Evolutionary conservation across 257 asterid genomes (phyloP), one percentile per base, ranked within the genome.

Genomic region (Solanum arcanum): DNA sequence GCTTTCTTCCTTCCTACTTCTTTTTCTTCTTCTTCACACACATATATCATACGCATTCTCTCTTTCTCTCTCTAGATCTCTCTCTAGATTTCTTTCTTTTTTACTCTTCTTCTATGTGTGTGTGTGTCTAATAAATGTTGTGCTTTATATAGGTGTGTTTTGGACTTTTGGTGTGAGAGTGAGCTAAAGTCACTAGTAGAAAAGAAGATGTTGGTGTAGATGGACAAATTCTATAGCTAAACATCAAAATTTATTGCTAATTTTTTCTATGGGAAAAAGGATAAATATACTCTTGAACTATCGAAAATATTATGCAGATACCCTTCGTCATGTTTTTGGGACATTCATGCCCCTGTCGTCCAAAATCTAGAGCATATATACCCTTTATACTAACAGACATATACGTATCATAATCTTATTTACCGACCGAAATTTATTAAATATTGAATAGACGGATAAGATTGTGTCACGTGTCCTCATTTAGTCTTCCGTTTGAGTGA

Each of bases 11-110:
- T 39, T 31, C 68, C 87, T 13, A 90, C 21, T 70, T 89, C 92
- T 64, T 25, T 90, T 83, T 90, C 92, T 78, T 89, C 75, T 84
- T 89, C 92, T 66, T 87, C 90, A 76, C 92, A 90, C 78, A 87
- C 85, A 46, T 83, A 87, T 52, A 87, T 29, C 60, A 89, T 81
- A 13, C 88, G 77, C 91, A 90, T 90, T 87, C 49, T 83, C 33
- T 83, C n/a, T 2, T 25, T 33, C 66, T 86, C 21, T 33, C 37
- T 27, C 31, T 62, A 5, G 2, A 64, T 25, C 35, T 33, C n/a
- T 33, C 37, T 27, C 31, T 62, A 5, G 2, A 64, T 25, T 1
- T 37, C 29, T 56, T 42, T 39, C 3, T 49, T 1, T 31, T 1
- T 25, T 3, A 25, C 5, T 73, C 41, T 86, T 8, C 37, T 3